Evolutionary conservation across 139 green algal species (phyloP), one percentile per base, ranked within the genome.

Genomic region (Pseudopediastrum boryanum): DNA sequence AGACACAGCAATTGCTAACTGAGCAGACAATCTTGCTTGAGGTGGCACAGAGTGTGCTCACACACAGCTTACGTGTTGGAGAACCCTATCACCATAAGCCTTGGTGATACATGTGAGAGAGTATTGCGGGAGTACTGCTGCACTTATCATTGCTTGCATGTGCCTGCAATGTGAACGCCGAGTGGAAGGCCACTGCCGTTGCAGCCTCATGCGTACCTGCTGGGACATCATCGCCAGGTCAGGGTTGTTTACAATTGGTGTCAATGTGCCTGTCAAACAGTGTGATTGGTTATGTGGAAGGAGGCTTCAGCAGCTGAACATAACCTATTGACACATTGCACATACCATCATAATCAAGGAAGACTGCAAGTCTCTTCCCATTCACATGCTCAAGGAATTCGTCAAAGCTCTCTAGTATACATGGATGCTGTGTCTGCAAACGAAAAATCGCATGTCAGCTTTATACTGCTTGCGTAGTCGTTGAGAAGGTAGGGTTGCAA

Each of bases 341-440:
- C 46, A 3, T 69, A 94, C 90, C 94, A 70, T 99, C 96, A 71
- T 99, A 99, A 67, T 99, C 96, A 0, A 99, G 80, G 62, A 99
- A 99, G 0, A 99, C 87, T 0, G 92, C 91, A 8, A 99, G 70
- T 8, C 93, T 86, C 85, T 97, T 97, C n/a, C 86, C 90, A 0
- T 81, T 54, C 0, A 90, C 78, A 4, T 59, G 39, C 8, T 72
- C 43, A 41, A 84, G 72, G 41, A 96, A 87, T 1, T 71, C 35
- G 1, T 87, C 70, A 35, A 97, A 94, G 43, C 86, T 71, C 23
- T 78, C 51, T 7, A 96, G 75, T 1, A 90, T 62, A 61, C 87
- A 93, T 0, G 93, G 93, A 75, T 95, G 85, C 36, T 88, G 48
- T 0, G 71, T 85, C 91, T 95, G 86, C 77, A 36, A n/a, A 10